These are phyloP conservation scores for Fonsecaea pedrosoi DNA, from an alignment of 2,329 filamentous ascomycete species.

Conservation along the genomic window DNA sequence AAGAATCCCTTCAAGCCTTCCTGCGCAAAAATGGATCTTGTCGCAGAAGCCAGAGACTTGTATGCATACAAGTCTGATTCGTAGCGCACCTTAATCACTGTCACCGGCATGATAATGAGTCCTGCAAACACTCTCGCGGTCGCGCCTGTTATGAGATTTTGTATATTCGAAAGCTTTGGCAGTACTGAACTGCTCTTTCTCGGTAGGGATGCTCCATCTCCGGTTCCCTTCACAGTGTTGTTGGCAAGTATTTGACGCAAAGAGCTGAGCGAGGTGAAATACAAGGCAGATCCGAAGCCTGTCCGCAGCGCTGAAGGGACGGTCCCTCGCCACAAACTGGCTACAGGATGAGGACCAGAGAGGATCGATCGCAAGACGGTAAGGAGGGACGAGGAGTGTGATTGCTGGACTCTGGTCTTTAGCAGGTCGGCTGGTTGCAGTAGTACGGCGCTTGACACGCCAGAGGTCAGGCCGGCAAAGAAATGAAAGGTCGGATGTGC, in stretches of 20 bases:
- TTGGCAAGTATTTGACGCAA: constrained; percentile 68
- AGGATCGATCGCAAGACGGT: constrained; percentile 74
- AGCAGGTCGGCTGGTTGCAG: constrained; percentile 94
- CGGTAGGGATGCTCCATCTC: constrained; percentile 17
- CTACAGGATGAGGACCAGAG: constrained; percentile 68
- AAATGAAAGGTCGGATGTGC: constrained; percentile 73
- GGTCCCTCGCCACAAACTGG: constrained; percentile 88
- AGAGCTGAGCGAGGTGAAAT: constrained; percentile 87
- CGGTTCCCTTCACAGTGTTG: constrained; percentile 47
- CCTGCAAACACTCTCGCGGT: constrained; percentile 84
- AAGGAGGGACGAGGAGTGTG: constrained; percentile 71
- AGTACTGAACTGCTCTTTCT: constrained; percentile 63
- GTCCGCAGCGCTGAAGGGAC: constrained; percentile 92
- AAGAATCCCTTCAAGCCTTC: constrained; percentile 88
- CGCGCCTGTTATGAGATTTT: constrained; percentile 85
- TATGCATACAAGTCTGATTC: constrained; percentile 89
- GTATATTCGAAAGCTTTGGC: constrained; percentile 80
- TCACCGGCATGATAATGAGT: constrained; percentile 92
- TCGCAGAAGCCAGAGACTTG: constrained; percentile 74
- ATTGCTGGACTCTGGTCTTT: constrained; percentile 95
- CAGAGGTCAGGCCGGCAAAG: constrained; percentile 83
- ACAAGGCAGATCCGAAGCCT: constrained; percentile 89
- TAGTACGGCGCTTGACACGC: constrained; percentile 84
- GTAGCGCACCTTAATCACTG: constrained; percentile 94
- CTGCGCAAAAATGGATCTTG: constrained; percentile 72